Percentiles rank a stretch among this genome's conserved stretches.
phyloP scores from a whole-genome alignment of 108 stramenopile genomes.

The Seminavis robusta region DNA sequence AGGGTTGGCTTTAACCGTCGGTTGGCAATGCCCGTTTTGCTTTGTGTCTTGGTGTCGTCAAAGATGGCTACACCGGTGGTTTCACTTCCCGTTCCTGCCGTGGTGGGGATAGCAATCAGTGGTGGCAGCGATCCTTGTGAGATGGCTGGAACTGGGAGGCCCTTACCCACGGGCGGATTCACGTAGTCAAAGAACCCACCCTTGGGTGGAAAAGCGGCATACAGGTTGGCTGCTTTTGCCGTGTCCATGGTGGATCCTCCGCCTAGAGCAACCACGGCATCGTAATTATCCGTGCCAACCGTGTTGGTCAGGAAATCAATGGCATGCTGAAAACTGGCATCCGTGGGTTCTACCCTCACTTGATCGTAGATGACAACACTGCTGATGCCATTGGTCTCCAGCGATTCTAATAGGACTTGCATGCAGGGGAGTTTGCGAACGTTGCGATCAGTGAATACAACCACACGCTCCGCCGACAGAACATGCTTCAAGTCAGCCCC shows the following conservation, averaged over 20 bases:
- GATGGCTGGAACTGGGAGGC: conserved; percentile 28
- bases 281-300: too few relatives aligned
- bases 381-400: conserved; percentile 22
- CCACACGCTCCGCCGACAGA: conserved; percentile 25
- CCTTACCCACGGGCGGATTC: conserved; percentile 49
- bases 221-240: conserved; percentile 60
- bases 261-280: conserved; percentile 59
- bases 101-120: conserved; percentile 59
- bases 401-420: conserved; percentile 27
- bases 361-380: conserved; percentile 29
- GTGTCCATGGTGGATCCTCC: conserved; percentile 65
- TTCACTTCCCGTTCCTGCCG: conserved; percentile 61
- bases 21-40: conserved; percentile 52
- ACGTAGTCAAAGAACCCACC: conserved; percentile 55
- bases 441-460: conserved; percentile 39
- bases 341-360: conserved; percentile 48
- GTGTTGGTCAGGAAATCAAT: conserved; percentile 34
- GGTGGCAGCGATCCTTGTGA: conserved; percentile 21
- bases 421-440: conserved; percentile 24
- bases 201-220: conserved; percentile 23
- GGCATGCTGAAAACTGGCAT: conserved; percentile 39
- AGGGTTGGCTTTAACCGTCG: conserved; percentile 43
- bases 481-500: conserved; percentile 29
- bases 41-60: conserved; percentile 45
- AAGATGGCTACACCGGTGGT: conserved; percentile 59